Conservation (phyloP, 257 asterid genomes). For the Penstemon barbatus region DNA sequence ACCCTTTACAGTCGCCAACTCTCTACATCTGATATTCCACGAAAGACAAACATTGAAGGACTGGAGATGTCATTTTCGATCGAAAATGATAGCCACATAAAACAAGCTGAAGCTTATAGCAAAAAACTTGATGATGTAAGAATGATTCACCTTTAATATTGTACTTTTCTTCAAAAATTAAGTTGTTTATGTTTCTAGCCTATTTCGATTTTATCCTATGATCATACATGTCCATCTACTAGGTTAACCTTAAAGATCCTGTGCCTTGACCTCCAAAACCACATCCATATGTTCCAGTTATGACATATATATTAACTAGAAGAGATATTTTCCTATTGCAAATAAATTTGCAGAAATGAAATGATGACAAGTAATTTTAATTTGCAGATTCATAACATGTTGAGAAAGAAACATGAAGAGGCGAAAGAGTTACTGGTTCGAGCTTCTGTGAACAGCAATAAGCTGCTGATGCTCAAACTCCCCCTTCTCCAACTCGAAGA, state of each 20-base stretch:
- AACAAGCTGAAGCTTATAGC: slow-evolving; percentile 66
- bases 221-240: slow-evolving; percentile 3
- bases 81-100: slow-evolving; percentile 52
- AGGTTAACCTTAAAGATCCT: background rate
- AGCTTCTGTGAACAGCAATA: slow-evolving; percentile 78
- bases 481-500: slow-evolving; percentile 57
- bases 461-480: slow-evolving; percentile 75
- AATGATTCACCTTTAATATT: slow-evolving; percentile 8
- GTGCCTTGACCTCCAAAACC: too few relatives aligned
- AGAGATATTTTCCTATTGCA: too few relatives aligned
- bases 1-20: slow-evolving; percentile 28
- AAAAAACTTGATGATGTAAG: slow-evolving; percentile 83
- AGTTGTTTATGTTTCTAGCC: background rate
- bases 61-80: slow-evolving; percentile 43
- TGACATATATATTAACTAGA: background rate
- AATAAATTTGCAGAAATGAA: background rate
- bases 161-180: slow-evolving; percentile 9
- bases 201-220: background rate
- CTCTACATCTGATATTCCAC: slow-evolving; percentile 31
- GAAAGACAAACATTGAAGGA: slow-evolving; percentile 39
- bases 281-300: too few relatives aligned
- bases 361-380: background rate
- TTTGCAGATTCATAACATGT: slow-evolving; percentile 78
- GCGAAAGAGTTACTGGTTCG: slow-evolving; percentile 74
- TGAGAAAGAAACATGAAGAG: slow-evolving; percentile 73